Conservation (phyloP, 257 asterid genomes). For the Gentiana dahurica region DNA sequence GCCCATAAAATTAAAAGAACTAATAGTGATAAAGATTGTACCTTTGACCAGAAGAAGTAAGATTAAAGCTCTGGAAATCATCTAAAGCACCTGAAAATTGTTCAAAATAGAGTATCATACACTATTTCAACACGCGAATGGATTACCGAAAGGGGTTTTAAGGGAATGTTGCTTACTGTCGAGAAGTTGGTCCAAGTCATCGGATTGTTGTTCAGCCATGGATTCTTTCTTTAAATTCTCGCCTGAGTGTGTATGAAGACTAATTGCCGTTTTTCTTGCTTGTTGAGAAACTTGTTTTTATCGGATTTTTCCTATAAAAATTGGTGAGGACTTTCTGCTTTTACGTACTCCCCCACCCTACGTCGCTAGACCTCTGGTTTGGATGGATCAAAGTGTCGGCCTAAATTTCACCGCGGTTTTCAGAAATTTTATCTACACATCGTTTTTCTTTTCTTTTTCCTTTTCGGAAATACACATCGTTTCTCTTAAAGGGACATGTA, state of each 20-base stretch:
- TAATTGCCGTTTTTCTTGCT: too few relatives aligned
- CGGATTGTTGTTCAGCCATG: conserved; percentile 66
- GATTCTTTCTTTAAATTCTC: conserved; percentile 5
- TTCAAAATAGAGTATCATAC: background rate
- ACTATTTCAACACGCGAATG: background rate
- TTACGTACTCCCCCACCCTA: too few relatives aligned
- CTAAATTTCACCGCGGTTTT: too few relatives aligned
- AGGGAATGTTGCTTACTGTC: conserved; percentile 52
- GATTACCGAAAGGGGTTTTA: background rate
- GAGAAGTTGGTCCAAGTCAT: conserved; percentile 87
- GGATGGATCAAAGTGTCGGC: too few relatives aligned
- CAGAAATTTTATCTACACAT: too few relatives aligned
- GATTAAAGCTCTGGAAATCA: conserved; percentile 93
- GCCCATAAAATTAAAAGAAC: background rate
- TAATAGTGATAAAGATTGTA: conserved; percentile 12
- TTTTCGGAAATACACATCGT: too few relatives aligned
- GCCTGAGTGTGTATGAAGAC: background rate
- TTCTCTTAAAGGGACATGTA: too few relatives aligned
- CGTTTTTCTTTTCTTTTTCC: too few relatives aligned
- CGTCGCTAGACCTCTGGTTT: too few relatives aligned
- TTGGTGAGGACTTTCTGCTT: too few relatives aligned
- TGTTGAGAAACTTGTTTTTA: too few relatives aligned
- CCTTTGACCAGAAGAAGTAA: conserved; percentile 75
- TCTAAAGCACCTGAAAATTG: conserved; percentile 87
- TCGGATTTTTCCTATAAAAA: too few relatives aligned